A percentile compares a stretch with the other conserved stretches of the same genome.
These are phyloP conservation scores for Fraxinus sp. DNA, from an alignment of 305 asterid genomes.

Conservation along the genomic window DNA sequence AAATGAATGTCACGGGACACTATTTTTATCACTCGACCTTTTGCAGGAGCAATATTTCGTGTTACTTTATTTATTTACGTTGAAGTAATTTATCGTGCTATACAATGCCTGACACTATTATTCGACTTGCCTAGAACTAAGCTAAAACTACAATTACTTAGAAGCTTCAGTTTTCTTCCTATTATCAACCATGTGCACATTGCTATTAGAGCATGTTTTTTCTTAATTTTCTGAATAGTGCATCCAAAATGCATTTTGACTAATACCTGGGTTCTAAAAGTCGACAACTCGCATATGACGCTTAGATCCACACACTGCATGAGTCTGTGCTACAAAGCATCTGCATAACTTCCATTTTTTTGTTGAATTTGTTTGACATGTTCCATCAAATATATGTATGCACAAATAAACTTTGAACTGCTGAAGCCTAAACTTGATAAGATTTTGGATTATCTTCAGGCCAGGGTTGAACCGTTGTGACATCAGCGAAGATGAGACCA, in stretches of 20 bases:
- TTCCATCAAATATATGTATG: neutral
- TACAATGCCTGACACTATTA: neutral
- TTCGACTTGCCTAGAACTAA: neutral
- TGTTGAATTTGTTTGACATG: neutral
- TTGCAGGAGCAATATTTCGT: constrained; percentile 2
- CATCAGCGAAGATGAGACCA: constrained; percentile 67
- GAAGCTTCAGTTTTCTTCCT: neutral
- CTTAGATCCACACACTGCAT: neutral
- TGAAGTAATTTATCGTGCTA: neutral
- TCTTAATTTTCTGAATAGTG: neutral
- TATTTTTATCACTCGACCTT: neutral
- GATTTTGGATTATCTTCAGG: constrained; percentile 43
- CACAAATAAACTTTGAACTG: neutral
- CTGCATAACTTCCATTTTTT: neutral
- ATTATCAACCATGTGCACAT: neutral
- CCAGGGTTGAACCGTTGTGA: constrained; percentile 81
- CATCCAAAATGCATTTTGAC: neutral
- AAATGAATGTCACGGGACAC: neutral
- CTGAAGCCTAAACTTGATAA: constrained; percentile 23
- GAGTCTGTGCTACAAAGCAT: neutral
- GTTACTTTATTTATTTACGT: constrained; percentile 1
- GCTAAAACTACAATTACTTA: neutral
- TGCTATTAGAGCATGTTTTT: neutral
- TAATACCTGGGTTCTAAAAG: neutral
- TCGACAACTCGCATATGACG: neutral